Evolutionary conservation across 2,329 filamentous ascomycete species (phyloP), one percentile per base, ranked within the genome.

Genomic region (Colletotrichum lini): DNA sequence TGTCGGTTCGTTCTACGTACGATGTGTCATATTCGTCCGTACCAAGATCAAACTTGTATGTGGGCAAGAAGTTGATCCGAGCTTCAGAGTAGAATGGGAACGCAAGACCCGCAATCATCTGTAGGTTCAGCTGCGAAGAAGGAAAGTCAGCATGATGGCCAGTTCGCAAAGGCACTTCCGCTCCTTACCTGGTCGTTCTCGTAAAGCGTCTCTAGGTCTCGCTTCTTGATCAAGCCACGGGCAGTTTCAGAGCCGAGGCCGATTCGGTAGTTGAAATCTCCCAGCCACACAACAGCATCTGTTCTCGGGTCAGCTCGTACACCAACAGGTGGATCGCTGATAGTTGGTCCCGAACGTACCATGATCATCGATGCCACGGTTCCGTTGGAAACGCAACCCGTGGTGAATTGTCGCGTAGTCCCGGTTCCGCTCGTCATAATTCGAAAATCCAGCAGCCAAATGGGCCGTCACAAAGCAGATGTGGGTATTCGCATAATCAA

Each of bases 201-300:
- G 79, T 98, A 97, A 60, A 98, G 83, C 21, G 88, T 91, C 67
- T 92, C 93, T 13, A 97, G 85, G 77, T 98, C 92, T 35, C 89
- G 86, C 65, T 89, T 87, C 76, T 92, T 89, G 65, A 98, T 90
- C 12, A 97, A 84, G 42, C 91, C 88, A 74, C 93, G 92, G 9
- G 94, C 94, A 71, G 88, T 91, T 49, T 98, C 94, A 74, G 94
- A 91, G 54, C 88, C 88, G 68, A 98, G 86, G 1, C 95, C 96
- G 76, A 99, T 97, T 21, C 96, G 92, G 81, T 99, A 99, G 79
- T 99, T 99, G 85, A 99, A 99, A 80, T 99, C 96, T 6, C 96
- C 96, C 52, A 98, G 88, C 96, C 96, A 99, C 64, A 98, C 92
- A 45, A 98, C 92, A 26, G 93, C 88, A 75, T 92, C 90, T 88